Base-by-base conservation (phyloP, 768 basidiomycete species). In the Hygrophoropsis aurantiaca region DNA sequence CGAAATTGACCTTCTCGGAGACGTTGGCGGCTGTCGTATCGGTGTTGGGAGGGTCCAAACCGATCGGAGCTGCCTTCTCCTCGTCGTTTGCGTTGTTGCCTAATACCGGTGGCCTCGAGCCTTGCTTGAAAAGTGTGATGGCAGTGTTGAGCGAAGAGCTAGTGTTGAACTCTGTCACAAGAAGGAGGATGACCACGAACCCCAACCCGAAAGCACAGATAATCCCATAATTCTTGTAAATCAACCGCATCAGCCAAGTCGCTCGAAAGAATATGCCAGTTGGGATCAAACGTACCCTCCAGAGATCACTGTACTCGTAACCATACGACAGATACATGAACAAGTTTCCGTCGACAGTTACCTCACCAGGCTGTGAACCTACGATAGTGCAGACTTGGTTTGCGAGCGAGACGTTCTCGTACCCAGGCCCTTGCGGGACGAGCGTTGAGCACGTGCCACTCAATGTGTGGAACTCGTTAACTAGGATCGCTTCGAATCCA, bases 191-290 rank as follows among this genome's bases (percentile, higher is more conserved):
- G n/a, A 16, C 15, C 27, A 21, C 48, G 9, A 43, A 47, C 26
- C n/a, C 8, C 2, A 57, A 85, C 85, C 3, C 81, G 78, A 59
- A 79, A 78, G 49, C 71, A 82, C 58, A 89, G n/a, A n/a, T n/a
- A n/a, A n/a, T n/a, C n/a, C n/a, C n/a, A n/a, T n/a, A n/a, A n/a
- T n/a, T n/a, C n/a, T n/a, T n/a, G n/a, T n/a, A n/a, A n/a, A n/a
- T n/a, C n/a, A n/a, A n/a, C n/a, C n/a, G 90, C 62, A 23, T 94
- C 84, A 13, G 85, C 70, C 56, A 89, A 81, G 62, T 88, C 80
- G 19, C 77, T n/a, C n/a, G n/a, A n/a, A n/a, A n/a, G n/a, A n/a
- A n/a, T n/a, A n/a, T n/a, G n/a, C n/a, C n/a, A n/a, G n/a, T 34
- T 34, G 10, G 32, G 16, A 34, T 34, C n/a, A 34, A 16, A 58